phyloP scores from a whole-genome alignment of 495 filamentous ascomycete species.

The Lepidopterella palustris region DNA sequence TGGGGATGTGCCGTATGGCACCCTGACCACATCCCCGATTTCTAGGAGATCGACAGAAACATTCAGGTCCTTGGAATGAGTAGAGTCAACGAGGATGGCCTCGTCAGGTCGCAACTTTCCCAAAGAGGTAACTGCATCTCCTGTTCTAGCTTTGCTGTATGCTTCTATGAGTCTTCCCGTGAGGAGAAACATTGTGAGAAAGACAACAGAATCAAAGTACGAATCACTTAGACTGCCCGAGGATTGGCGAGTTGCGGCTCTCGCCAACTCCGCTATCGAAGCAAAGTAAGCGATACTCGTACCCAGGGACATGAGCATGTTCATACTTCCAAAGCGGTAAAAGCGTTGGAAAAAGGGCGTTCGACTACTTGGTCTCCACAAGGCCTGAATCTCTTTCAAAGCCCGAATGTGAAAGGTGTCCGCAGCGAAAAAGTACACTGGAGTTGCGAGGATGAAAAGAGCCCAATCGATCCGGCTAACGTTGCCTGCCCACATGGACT shows the following conservation, averaged over 20 bases:
- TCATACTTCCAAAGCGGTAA: conserved; percentile 95
- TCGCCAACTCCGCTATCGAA: conserved; percentile 70
- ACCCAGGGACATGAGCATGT: conserved; percentile 82
- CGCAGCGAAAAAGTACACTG: conserved; percentile 82
- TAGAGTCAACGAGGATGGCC: conserved; percentile 56
- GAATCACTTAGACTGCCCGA: conserved; percentile 31
- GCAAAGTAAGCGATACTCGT: conserved; percentile 85
- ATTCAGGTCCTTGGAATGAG: conserved; percentile 29
- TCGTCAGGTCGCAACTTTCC: conserved; percentile 73
- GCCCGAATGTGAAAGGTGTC: conserved; percentile 79
- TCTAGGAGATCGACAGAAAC: conserved; percentile 72
- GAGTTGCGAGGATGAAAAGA: conserved; percentile 79
- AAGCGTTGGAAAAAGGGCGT: conserved; percentile 71
- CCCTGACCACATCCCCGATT: conserved; percentile 69
- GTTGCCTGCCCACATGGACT: conserved; percentile 61
- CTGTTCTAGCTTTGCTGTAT: conserved; percentile 87
- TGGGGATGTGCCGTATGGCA: conserved; percentile 75
- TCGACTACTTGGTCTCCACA: conserved; percentile 77
- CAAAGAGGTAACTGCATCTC: conserved; percentile 77
- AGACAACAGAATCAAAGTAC: conserved; percentile 94
- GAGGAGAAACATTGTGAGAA: conserved; percentile 86
- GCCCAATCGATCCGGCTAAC: conserved; percentile 75
- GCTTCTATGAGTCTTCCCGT: conserved; percentile 76
- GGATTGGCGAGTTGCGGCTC: conserved; percentile 49
- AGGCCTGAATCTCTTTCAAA: conserved; percentile 65